These are phyloP conservation scores for Starmera caribaea DNA, from an alignment of 805 yeast genomes.

Conservation along the genomic window DNA sequence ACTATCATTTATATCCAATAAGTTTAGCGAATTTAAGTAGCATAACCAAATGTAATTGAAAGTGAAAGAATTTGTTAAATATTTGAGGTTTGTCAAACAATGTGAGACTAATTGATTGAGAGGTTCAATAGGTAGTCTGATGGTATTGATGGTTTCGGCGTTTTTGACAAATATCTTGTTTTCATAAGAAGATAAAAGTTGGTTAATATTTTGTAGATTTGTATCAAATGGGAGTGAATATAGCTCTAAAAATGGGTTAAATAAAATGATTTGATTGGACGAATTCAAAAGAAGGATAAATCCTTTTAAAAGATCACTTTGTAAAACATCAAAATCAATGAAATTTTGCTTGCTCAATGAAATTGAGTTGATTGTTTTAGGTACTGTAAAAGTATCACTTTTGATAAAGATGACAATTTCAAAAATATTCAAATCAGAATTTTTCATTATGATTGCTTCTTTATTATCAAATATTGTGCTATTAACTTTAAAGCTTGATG, in stretches of 20 bases:
- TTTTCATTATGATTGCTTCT: constrained; percentile 53
- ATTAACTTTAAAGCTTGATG: constrained; percentile 23
- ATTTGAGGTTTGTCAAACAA: constrained; percentile 41
- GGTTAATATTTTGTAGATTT: not conserved
- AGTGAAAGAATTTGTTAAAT: constrained; percentile 47
- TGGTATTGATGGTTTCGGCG: constrained; percentile 9
- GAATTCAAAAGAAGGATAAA: constrained; percentile 33
- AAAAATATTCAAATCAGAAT: constrained; percentile 30
- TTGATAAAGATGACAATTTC: constrained; percentile 41
- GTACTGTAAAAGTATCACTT: constrained; percentile 20
- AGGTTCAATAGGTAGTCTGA: constrained; percentile 36
- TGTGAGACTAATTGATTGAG: constrained; percentile 29
- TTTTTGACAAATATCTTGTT: constrained; percentile 8
- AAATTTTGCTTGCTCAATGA: constrained; percentile 20
- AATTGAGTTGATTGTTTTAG: constrained; percentile 23
- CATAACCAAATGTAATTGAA: constrained; percentile 49
- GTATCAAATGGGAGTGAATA: constrained; percentile 24
- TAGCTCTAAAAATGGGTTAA: constrained; percentile 50
- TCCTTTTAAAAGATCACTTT: constrained; percentile 25
- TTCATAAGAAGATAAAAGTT: constrained; percentile 7
- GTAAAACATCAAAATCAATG: constrained; percentile 23
- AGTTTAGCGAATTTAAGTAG: constrained; percentile 49
- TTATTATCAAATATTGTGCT: constrained; percentile 38
- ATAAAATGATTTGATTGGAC: constrained; percentile 26
- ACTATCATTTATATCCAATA: constrained; percentile 16